phyloP scores from a whole-genome alignment of 2,329 filamentous ascomycete genomes.

The Ascocoryne sarcoides region DNA sequence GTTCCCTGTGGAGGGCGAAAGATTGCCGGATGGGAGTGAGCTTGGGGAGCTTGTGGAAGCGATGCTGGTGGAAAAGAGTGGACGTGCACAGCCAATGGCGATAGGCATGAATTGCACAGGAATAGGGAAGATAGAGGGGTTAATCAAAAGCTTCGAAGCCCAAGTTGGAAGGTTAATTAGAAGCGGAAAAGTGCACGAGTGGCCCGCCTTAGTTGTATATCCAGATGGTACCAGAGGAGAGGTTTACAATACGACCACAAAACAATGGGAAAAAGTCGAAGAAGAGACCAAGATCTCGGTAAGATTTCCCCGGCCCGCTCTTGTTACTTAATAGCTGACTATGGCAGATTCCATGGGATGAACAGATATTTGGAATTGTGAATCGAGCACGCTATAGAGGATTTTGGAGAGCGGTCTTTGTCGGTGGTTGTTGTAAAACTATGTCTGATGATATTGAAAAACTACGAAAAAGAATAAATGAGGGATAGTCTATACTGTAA shows the following conservation, averaged over 20 bases:
- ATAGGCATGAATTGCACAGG: slow-evolving; percentile 64
- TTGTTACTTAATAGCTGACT: slow-evolving; percentile 1
- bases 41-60: slow-evolving; percentile 35
- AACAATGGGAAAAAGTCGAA: slow-evolving; percentile 45
- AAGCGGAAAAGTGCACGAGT: slow-evolving; percentile 29
- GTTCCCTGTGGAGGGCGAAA: slow-evolving; percentile 45
- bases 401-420: slow-evolving; percentile 29
- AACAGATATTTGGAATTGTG: slow-evolving; percentile 29
- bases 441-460: slow-evolving; percentile 27
- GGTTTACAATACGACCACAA: slow-evolving; percentile 55
- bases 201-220: slow-evolving; percentile 53
- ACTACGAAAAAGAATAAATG: slow-evolving; percentile 21
- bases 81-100: slow-evolving; percentile 41
- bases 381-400: slow-evolving; percentile 19
- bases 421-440: slow-evolving; percentile 39
- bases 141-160: slow-evolving; percentile 47
- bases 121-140: slow-evolving; percentile 47
- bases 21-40: slow-evolving; percentile 47
- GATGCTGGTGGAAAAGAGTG: slow-evolving; percentile 25
- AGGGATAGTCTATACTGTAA: too few relatives aligned
- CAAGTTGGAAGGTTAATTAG: slow-evolving; percentile 34
- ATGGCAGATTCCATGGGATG: slow-evolving; percentile 31
- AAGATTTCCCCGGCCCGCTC: background rate
- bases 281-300: slow-evolving; percentile 3
- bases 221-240: slow-evolving; percentile 62